Conservation (phyloP, 495 filamentous ascomycete species). For the Aspergillus conjunctus region DNA sequence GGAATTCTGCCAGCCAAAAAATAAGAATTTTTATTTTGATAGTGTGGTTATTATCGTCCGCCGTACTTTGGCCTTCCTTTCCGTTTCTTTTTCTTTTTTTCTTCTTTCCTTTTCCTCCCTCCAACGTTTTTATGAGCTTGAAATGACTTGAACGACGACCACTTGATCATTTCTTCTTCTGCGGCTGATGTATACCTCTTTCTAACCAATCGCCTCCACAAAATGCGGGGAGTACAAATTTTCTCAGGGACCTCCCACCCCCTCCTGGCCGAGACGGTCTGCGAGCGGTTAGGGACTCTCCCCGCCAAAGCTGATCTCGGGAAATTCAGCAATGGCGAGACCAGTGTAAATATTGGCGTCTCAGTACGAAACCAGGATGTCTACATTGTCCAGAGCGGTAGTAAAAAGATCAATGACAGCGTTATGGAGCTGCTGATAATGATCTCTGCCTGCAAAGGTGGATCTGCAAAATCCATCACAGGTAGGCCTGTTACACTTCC, state of each 20-base stretch:
- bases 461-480: conserved; percentile 95
- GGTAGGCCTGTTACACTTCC: conserved; percentile 55
- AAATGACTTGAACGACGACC: conserved; percentile 19
- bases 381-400: conserved; percentile 97
- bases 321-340: conserved; percentile 90
- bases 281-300: conserved; percentile 67
- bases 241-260: conserved; percentile 75
- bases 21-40: no score
- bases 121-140: conserved; percentile 23
- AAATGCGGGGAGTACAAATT: conserved; percentile 69
- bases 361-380: conserved; percentile 98
- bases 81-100: conserved; percentile 7
- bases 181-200: conserved; percentile 25
- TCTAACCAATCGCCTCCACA: conserved; percentile 14
- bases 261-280: conserved; percentile 68
- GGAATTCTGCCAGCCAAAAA: no score
- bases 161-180: conserved; percentile 12
- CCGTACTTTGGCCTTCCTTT: background rate
- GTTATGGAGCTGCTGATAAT: conserved; percentile 99
- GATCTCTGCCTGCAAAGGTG: conserved; percentile 97
- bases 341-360: conserved; percentile 87
- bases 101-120: conserved; percentile 20
- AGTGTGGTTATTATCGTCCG: no score
- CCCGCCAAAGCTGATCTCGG: conserved; percentile 64
- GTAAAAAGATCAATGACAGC: conserved; percentile 94